A percentile compares a stretch with the other conserved stretches of the same genome.
phyloP scores from a whole-genome alignment of 2,329 filamentous ascomycete species.

The Fusarium pseudoanthophilum region DNA sequence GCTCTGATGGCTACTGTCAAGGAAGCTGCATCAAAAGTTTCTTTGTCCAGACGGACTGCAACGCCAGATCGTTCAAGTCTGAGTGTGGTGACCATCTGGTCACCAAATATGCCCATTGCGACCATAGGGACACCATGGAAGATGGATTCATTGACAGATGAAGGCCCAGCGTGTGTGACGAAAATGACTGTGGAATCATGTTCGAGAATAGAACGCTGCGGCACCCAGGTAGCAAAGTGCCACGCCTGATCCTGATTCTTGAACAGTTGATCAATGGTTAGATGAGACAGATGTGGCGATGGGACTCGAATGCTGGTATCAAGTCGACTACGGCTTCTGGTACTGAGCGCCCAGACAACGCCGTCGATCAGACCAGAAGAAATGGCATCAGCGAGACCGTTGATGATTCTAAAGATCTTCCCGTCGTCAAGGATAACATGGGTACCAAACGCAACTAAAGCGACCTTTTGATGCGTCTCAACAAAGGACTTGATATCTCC shows the following conservation, averaged over 20 bases:
- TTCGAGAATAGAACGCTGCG: neutral
- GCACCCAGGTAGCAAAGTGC: neutral
- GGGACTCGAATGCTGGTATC: neutral
- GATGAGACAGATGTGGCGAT: neutral
- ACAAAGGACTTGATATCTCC: neutral
- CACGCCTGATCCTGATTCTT: neutral
- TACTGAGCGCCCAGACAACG: neutral
- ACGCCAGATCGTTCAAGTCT: neutral
- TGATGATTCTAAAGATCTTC: neutral
- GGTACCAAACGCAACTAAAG: constrained; percentile 3
- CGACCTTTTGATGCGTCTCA: neutral
- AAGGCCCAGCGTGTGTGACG: neutral
- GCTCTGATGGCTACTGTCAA: neutral
- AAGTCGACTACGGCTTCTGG: neutral
- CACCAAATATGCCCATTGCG: constrained; percentile 2
- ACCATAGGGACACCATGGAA: constrained; percentile 6
- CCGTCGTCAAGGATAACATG: neutral
- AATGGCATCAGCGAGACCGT: neutral
- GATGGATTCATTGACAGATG: constrained; percentile 6
- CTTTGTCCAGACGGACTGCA: neutral
- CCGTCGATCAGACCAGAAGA: neutral
- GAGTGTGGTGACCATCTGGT: neutral
- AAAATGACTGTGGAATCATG: neutral
- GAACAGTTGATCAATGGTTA: neutral
- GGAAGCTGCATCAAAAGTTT: neutral